These are phyloP conservation scores for Luvunga scandens DNA, from an alignment of 345 rosid genomes.

Conservation along the genomic window DNA sequence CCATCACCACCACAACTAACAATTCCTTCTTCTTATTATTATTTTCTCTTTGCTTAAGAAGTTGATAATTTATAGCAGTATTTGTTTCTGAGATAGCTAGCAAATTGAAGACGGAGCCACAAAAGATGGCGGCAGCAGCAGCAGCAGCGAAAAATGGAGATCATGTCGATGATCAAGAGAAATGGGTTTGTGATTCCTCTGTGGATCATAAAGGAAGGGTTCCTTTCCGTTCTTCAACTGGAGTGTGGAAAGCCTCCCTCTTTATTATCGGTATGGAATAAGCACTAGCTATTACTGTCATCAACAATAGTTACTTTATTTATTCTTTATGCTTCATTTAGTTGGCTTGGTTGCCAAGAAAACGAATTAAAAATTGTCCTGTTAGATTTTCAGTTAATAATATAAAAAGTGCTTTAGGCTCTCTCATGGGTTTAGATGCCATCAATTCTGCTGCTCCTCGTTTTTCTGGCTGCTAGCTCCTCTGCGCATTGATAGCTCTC, in stretches of 20 bases:
- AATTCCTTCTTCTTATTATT: neutral
- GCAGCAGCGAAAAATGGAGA: neutral
- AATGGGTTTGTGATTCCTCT: constrained; percentile 64
- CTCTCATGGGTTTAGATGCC: neutral
- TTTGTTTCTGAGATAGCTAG: neutral
- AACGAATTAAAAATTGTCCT: no score
- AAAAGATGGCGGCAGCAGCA: neutral
- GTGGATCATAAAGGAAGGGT: constrained; percentile 49
- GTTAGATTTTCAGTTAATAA: no score
- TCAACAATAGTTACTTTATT: no score
- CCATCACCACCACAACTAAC: neutral
- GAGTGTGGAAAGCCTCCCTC: constrained; percentile 67
- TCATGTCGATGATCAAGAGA: constrained; percentile 23
- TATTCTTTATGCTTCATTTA: no score
- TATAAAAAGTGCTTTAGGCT: neutral
- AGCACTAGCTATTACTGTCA: neutral
- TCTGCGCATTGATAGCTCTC: neutral
- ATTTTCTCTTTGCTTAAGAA: neutral
- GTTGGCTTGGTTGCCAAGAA: no score
- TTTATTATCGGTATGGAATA: constrained; percentile 51
- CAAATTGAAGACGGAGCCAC: constrained; percentile 11
- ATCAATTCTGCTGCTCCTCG: neutral
- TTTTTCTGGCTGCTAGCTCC: neutral
- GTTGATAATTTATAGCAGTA: neutral
- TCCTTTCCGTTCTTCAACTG: constrained; percentile 59